phyloP scores from a whole-genome alignment of 352 stramenopile genomes.

The Saprolegnia parasitica region DNA sequence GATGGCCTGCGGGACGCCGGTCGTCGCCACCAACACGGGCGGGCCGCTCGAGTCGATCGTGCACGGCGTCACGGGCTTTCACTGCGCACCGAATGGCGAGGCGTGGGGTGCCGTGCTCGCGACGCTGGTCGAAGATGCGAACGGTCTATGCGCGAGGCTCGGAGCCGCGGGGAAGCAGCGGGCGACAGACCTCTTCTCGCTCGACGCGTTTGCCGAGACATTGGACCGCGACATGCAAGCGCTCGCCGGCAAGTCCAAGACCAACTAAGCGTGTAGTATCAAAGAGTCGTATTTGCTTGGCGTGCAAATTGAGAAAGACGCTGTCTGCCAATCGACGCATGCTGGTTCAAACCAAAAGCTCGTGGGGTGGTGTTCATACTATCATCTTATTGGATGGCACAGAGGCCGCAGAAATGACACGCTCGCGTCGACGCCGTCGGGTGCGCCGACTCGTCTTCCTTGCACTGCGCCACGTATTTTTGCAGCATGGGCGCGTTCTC shows the following conservation, averaged over 20 bases:
- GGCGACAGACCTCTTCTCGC: slow-evolving; percentile 56
- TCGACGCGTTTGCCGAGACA: slow-evolving; percentile 69
- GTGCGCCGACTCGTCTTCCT: slow-evolving; percentile 39
- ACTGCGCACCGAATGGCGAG: slow-evolving; percentile 55
- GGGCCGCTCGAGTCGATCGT: slow-evolving; percentile 95
- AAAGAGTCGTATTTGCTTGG: too few species aligned
- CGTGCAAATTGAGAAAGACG: background rate
- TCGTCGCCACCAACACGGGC: slow-evolving; percentile 93
- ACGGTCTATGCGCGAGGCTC: slow-evolving; percentile 30
- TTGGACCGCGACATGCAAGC: slow-evolving; percentile 35
- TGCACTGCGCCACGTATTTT: slow-evolving; percentile 76
- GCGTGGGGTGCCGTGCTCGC: slow-evolving; percentile 64
- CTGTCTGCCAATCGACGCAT: too few species aligned
- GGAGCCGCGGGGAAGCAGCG: slow-evolving; percentile 46
- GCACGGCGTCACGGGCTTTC: slow-evolving; percentile 80
- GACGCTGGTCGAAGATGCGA: slow-evolving; percentile 33
- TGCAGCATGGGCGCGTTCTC: slow-evolving; percentile 81
- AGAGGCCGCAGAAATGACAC: slow-evolving; percentile 15
- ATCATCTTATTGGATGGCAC: slow-evolving; percentile 22
- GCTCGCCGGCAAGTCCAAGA: slow-evolving; percentile 13
- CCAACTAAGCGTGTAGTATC: too few species aligned
- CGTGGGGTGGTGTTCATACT: background rate
- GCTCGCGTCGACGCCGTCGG: slow-evolving; percentile 4
- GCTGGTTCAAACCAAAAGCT: background rate
- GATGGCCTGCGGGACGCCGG: slow-evolving; percentile 93